These are phyloP conservation scores for Colletotrichum eremochloae DNA, from an alignment of 2,329 filamentous ascomycete species.

Conservation along the genomic window DNA sequence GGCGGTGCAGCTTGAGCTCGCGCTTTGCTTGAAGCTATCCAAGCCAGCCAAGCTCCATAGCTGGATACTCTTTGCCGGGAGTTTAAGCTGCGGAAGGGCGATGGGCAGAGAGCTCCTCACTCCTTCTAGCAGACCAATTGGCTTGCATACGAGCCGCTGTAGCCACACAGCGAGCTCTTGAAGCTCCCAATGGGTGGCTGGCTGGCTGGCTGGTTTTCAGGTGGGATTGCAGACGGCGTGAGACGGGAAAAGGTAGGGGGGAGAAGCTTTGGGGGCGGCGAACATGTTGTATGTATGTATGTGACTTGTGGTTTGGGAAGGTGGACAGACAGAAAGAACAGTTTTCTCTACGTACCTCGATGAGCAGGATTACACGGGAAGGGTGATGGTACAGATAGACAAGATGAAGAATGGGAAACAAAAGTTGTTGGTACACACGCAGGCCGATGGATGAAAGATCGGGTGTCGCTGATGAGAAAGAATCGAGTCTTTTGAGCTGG, in stretches of 20 bases:
- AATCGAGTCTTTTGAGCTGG: constrained; percentile 5
- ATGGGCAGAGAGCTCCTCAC: constrained; percentile 3
- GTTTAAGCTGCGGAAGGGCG: constrained; percentile 16
- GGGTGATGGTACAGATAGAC: constrained; percentile 41
- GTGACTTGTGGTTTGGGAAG: neutral
- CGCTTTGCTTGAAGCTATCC: constrained; percentile 34
- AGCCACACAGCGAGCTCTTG: constrained; percentile 11
- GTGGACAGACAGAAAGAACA: constrained; percentile 27
- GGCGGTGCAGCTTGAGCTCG: constrained; percentile 9
- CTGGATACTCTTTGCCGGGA: constrained; percentile 1
- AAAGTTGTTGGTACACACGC: constrained; percentile 46
- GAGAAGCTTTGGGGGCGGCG: constrained; percentile 1
- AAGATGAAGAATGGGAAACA: constrained; percentile 56
- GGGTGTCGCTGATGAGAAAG: constrained; percentile 30
- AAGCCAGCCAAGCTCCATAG: constrained; percentile 19
- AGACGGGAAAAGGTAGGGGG: constrained; percentile 8
- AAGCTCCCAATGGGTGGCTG: constrained; percentile 5
- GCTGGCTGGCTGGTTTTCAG: constrained; percentile 7
- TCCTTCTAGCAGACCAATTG: constrained; percentile 17
- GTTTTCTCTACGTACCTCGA: constrained; percentile 31
- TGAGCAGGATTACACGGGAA: constrained; percentile 37
- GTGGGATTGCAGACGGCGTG: constrained; percentile 1
- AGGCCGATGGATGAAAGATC: constrained; percentile 24
- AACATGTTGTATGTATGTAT: neutral
- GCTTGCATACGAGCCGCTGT: constrained; percentile 23